Evolutionary conservation across 2,329 filamentous ascomycete species (phyloP).

Genomic region (Ambrosiella cleistominuta): DNA sequence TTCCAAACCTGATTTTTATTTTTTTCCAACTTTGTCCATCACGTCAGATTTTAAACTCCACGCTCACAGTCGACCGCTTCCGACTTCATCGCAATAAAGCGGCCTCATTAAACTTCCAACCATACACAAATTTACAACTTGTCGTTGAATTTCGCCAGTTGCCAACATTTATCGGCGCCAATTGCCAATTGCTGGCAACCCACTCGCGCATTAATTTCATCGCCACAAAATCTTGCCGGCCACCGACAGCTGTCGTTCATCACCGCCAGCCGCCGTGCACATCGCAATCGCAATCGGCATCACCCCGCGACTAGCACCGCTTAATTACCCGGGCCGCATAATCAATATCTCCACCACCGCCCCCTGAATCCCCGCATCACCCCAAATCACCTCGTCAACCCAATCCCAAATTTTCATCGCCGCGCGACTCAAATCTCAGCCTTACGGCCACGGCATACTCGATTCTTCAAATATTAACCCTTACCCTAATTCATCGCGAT

Average conservation of each 20-base stretch:
- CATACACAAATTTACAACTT: background rate
- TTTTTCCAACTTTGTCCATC: background rate
- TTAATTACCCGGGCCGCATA: background rate
- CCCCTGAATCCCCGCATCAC: too few relatives aligned
- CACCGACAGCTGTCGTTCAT: background rate
- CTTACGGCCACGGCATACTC: too few relatives aligned
- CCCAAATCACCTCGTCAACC: too few relatives aligned
- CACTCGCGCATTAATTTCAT: background rate
- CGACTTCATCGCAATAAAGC: background rate
- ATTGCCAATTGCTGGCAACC: background rate
- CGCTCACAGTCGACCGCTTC: background rate
- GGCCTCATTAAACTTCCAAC: background rate
- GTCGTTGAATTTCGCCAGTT: background rate
- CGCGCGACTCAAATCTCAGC: too few relatives aligned
- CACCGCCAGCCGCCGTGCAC: background rate
- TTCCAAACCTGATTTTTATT: background rate
- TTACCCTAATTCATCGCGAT: background rate
- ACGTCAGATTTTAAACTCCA: too few relatives aligned
- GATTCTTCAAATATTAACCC: background rate
- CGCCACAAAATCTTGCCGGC: background rate
- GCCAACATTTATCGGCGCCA: background rate
- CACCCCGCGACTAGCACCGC: background rate
- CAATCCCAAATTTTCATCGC: too few relatives aligned
- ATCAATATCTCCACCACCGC: background rate
- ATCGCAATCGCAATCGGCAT: background rate